Evolutionary conservation across 139 green algal genomes (phyloP).

Genomic region (Coelastrella sp.): DNA sequence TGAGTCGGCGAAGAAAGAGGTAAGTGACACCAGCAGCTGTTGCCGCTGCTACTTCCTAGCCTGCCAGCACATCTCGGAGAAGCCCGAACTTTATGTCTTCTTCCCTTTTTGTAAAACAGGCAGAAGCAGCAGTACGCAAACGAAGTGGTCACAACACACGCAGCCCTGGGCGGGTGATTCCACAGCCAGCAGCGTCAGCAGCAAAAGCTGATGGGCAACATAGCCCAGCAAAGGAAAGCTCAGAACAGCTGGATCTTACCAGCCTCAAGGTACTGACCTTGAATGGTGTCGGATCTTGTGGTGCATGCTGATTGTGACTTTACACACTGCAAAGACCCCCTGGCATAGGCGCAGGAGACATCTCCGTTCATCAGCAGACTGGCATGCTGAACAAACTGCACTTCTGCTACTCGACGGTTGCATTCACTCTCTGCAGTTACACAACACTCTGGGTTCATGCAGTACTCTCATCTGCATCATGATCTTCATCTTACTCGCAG

Average conservation of each 20-base stretch:
- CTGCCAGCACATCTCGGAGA: no score
- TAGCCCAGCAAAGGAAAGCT: not conserved
- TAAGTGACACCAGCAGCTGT: no score
- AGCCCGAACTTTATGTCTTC: no score
- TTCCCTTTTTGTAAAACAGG: no score
- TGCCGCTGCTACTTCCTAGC: no score
- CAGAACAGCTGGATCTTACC: conserved; percentile 1
- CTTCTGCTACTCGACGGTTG: not conserved
- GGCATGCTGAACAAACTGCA: no score
- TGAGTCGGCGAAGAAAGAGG: no score
- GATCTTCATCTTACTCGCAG: not conserved
- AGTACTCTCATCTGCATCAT: not conserved
- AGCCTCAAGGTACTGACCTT: conserved; percentile 1
- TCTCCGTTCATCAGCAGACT: no score
- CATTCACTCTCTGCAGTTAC: not conserved
- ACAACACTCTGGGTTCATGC: not conserved
- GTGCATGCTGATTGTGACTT: not conserved
- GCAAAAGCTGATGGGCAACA: not conserved
- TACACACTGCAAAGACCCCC: not conserved
- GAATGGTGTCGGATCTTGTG: not conserved
- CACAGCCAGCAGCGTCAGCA: no score
- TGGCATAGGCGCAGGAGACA: not conserved
- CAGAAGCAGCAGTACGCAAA: no score
- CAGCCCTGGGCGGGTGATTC: no score
- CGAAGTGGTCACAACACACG: no score